Percentiles rank a stretch among this genome's conserved stretches.
These are phyloP conservation scores for Bruguiera parviflora DNA, from an alignment of 345 rosid genomes.

Conservation along the genomic window DNA sequence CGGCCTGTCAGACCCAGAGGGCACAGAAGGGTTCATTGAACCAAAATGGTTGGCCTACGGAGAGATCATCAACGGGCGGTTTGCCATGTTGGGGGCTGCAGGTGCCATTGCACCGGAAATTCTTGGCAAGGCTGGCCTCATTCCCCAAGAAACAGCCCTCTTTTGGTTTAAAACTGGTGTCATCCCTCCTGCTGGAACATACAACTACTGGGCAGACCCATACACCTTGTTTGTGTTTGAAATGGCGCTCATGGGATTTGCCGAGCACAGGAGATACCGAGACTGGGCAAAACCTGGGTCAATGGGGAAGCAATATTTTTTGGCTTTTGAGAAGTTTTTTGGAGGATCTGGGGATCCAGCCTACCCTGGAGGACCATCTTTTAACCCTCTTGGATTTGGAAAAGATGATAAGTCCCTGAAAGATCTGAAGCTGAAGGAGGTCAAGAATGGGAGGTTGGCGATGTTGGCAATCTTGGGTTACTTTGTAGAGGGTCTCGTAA, in stretches of 20 bases:
- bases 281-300: slow-evolving; percentile 93
- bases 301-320: slow-evolving; percentile 87
- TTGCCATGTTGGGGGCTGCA: slow-evolving; percentile 74
- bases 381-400: slow-evolving; percentile 88
- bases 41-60: slow-evolving; percentile 95
- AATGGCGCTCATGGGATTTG: slow-evolving; percentile 93
- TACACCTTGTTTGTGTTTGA: slow-evolving; percentile 85
- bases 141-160: slow-evolving; percentile 78
- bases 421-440: slow-evolving; percentile 90
- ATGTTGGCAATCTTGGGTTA: slow-evolving; percentile 82
- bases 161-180: slow-evolving; percentile 97
- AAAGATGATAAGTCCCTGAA: slow-evolving; percentile 86
- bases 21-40: slow-evolving; percentile 93
- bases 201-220: slow-evolving; percentile 90
- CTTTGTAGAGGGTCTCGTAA: slow-evolving; percentile 73
- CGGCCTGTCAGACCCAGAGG: slow-evolving; percentile 97
- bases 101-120: slow-evolving; percentile 96
- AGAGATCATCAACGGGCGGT: slow-evolving; percentile 83
- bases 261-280: slow-evolving; percentile 90
- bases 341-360: slow-evolving; percentile 84
- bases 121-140: slow-evolving; percentile 74
- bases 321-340: slow-evolving; percentile 74
- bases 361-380: slow-evolving; percentile 91
- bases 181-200: slow-evolving; percentile 93
- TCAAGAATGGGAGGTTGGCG: slow-evolving; percentile 88